Base-by-base conservation (phyloP, 2,329 filamentous ascomycete species). In the Fusarium tupiense region DNA sequence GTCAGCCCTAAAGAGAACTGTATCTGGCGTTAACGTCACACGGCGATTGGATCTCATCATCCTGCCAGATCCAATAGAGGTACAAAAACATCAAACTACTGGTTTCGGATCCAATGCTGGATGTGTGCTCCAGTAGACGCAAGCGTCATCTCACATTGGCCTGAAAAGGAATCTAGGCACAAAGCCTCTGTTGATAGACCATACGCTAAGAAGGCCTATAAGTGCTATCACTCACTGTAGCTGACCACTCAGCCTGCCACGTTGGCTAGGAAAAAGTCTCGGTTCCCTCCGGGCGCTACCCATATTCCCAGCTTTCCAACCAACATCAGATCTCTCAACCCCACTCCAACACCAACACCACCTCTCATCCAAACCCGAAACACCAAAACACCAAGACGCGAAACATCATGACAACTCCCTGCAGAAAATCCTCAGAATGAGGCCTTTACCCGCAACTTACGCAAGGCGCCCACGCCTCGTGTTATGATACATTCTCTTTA, bases 271-370 rank as follows among this genome's bases (percentile, higher is more conserved):
- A 67, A 69, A 67, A 54, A 66, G 49, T 50, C 73, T 76, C 76
- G 76, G 76, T 64, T 74, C 60, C 68, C 63, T 71, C 71, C 64
- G 61, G 69, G 76, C 76, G 76, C 50, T 78, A 70, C 53, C n/a
- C 53, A 44, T 35, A 43, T 61, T 43, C 61, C 37, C 53, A 47
- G 41, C n/a, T 57, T 61, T 44, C 54, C 37, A 56, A 46, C 69
- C 65, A 73, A 61, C 41, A 44, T 22, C 49, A 54, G 35, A 67
- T 54, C 60, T 52, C 35, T 56, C 29, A 59, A 58, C 69, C 56
- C 69, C 53, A 71, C 61, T 24, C 63, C 58, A 57, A 66, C 54
- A 44, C 44, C 33, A 50, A 68, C 72, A 67, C 38, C 66, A 61
- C 57, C 65, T 64, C 24, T 41, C 44, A 54, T 26, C 56, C 53